phyloP scores from a whole-genome alignment of 768 basidiomycete genomes.

The Tremella mesenterica region DNA sequence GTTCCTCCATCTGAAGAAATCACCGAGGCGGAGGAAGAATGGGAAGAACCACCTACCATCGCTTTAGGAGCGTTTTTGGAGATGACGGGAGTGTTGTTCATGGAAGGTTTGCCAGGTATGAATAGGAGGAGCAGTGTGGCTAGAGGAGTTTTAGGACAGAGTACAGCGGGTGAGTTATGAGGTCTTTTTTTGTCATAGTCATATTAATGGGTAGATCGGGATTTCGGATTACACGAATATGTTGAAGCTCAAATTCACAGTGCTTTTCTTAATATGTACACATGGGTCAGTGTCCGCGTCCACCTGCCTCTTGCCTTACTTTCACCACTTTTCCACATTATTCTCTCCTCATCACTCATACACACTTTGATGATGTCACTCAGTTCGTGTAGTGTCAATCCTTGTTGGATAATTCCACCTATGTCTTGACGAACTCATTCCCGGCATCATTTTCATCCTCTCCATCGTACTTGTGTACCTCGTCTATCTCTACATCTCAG shows the following conservation, averaged over 20 bases:
- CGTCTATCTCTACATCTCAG: no score
- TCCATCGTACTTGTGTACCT: no score
- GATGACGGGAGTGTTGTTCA: slow-evolving; percentile 44
- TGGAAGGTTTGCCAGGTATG: slow-evolving; percentile 36
- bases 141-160: slow-evolving; percentile 31
- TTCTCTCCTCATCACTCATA: no score
- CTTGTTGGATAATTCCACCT: no score
- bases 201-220: slow-evolving; percentile 20
- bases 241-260: slow-evolving; percentile 32
- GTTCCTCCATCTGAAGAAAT: slow-evolving; percentile 7
- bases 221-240: slow-evolving; percentile 37
- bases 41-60: slow-evolving; percentile 25
- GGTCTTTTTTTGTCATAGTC: neutral
- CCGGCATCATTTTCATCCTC: no score
- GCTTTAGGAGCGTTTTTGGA: slow-evolving; percentile 41
- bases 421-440: no score
- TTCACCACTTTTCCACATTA: no score
- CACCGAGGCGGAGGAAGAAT: slow-evolving; percentile 11
- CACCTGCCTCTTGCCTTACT: no score
- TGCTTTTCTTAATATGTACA: slow-evolving; percentile 40
- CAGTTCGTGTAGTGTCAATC: no score
- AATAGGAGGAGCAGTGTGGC: slow-evolving; percentile 39
- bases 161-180: slow-evolving; percentile 7
- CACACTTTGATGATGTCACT: no score
- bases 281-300: slow-evolving; percentile 38